Evolutionary conservation across 345 rosid genomes (phyloP).

Genomic region (Passiflora organensis): DNA sequence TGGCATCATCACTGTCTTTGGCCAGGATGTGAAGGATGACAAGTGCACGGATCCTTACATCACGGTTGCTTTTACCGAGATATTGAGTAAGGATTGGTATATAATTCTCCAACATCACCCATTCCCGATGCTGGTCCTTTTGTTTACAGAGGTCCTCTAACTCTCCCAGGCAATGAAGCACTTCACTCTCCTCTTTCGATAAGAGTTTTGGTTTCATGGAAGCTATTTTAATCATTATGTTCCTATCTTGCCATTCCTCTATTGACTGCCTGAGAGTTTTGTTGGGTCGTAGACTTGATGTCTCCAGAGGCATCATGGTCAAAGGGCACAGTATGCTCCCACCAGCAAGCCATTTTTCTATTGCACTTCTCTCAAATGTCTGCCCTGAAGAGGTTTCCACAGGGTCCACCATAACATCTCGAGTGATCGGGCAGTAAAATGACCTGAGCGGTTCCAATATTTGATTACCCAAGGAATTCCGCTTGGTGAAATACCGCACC

Average conservation of each 20-base stretch:
- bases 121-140: conserved; percentile 54
- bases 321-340: conserved; percentile 59
- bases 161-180: conserved; percentile 40
- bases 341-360: conserved; percentile 57
- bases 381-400: conserved; percentile 76
- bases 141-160: conserved; percentile 51
- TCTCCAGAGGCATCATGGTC: conserved; percentile 44
- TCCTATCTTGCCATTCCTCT: conserved; percentile 75
- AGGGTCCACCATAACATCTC: conserved; percentile 65
- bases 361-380: conserved; percentile 66
- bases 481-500: conserved; percentile 43
- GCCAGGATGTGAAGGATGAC: conserved; percentile 42
- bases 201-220: conserved; percentile 44
- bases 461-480: conserved; percentile 56
- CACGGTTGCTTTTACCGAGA: conserved; percentile 39
- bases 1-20: conserved; percentile 50
- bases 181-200: conserved; percentile 43
- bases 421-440: conserved; percentile 64
- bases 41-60: conserved; percentile 38
- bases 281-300: conserved; percentile 59
- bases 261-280: conserved; percentile 62
- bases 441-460: conserved; percentile 61
- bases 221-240: conserved; percentile 60
- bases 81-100: conserved; percentile 43
- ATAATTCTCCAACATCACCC: conserved; percentile 61